Evolutionary conservation across 345 rosid genomes (phyloP).

Genomic region (Aquilaria sinensis): DNA sequence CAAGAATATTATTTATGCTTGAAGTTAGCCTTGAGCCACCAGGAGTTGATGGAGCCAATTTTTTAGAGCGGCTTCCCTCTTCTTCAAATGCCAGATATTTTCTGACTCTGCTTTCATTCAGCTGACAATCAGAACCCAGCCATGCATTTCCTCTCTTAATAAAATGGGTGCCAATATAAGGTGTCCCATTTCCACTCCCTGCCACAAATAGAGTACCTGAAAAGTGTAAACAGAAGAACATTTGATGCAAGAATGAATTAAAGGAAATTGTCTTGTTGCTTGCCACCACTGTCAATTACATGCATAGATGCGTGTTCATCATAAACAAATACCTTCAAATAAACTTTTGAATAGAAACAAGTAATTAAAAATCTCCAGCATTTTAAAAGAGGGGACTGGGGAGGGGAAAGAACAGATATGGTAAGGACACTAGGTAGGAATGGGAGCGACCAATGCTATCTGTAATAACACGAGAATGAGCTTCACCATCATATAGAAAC

Average conservation of each 20-base stretch:
- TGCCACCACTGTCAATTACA: not conserved
- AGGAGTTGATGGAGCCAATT: constrained; percentile 44
- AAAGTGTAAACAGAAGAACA: too few species aligned
- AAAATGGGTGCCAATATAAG: constrained; percentile 22
- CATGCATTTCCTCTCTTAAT: constrained; percentile 16
- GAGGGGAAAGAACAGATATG: not conserved
- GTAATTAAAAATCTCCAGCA: not conserved
- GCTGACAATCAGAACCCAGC: constrained; percentile 6
- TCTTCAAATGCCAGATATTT: constrained; percentile 42
- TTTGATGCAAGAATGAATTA: too few species aligned
- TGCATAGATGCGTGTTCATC: not conserved
- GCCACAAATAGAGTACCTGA: constrained; percentile 12
- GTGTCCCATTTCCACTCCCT: constrained; percentile 37
- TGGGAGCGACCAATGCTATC: too few species aligned
- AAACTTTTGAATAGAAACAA: not conserved
- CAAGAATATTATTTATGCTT: constrained; percentile 38
- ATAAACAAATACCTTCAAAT: not conserved
- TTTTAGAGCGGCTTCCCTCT: constrained; percentile 23
- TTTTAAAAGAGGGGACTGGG: too few species aligned
- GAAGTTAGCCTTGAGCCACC: constrained; percentile 13
- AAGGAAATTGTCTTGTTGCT: not conserved
- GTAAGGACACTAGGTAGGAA: not conserved
- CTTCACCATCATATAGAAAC: too few species aligned
- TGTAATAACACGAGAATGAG: too few species aligned
- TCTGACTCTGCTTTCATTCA: constrained; percentile 19